Evolutionary conservation across 2,329 filamentous ascomycete genomes (phyloP).

Genomic region (Scytalidium lignicola): DNA sequence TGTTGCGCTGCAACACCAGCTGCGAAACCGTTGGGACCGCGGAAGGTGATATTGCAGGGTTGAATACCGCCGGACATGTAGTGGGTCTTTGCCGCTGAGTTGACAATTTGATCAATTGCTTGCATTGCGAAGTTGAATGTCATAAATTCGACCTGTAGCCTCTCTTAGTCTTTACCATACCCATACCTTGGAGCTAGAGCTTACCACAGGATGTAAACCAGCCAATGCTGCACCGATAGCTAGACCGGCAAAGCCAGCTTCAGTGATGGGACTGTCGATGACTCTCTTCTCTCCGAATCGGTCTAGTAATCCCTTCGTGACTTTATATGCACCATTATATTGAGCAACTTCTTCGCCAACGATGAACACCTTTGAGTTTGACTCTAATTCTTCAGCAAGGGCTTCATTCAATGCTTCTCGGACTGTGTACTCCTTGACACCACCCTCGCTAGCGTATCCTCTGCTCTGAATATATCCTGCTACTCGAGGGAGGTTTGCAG

Average conservation of each 20-base stretch:
- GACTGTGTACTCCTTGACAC: constrained; percentile 89
- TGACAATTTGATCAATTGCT: constrained; percentile 99
- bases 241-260: constrained; percentile 90
- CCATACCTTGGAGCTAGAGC: constrained; percentile 6
- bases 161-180: constrained; percentile 11
- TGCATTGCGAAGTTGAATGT: constrained; percentile 99
- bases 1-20: constrained; percentile 94
- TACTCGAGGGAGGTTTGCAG: constrained; percentile 30
- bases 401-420: constrained; percentile 97
- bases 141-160: constrained; percentile 91
- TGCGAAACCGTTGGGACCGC: constrained; percentile 97
- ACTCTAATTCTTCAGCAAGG: constrained; percentile 92
- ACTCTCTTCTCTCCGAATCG: constrained; percentile 96
- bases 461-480: constrained; percentile 26
- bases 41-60: constrained; percentile 99
- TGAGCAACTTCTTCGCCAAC: constrained; percentile 98
- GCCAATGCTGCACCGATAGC: constrained; percentile 92
- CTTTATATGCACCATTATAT: constrained; percentile 99
- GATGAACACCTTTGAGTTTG: constrained; percentile 91
- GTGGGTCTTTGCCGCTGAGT: constrained; percentile 97
- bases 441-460: constrained; percentile 34
- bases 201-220: constrained; percentile 87
- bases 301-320: constrained; percentile 95
- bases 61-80: constrained; percentile 99
- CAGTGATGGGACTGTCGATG: constrained; percentile 97